Evolutionary conservation across 768 basidiomycete genomes (phyloP), one percentile per base, ranked within the genome.

Genomic region (Lyophyllum decastes): DNA sequence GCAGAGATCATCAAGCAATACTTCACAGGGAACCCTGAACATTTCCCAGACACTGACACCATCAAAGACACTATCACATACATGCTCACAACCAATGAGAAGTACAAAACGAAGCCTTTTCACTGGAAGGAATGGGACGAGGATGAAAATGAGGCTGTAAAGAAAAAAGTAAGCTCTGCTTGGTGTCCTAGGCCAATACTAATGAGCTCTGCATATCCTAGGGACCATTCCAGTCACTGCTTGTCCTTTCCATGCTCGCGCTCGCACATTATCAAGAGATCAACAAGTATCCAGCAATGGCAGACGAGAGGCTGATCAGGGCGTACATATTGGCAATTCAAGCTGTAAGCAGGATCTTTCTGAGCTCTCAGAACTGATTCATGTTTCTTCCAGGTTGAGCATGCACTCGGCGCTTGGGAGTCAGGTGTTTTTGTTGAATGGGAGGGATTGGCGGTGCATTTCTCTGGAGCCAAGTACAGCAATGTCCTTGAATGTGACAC

Each of bases 71-170:
- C 50, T 10, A 21, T 52, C 9, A 5, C 8, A 3, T 52, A 38
- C 22, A 46, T 46, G 22, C 45, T 46, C 22, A 14, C 24, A 24
- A 19, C 35, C 5, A 34, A 34, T 2, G 50, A 41, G 21, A 35
- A 9, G 19, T 11, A 25, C 19, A 35, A 25, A 16, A 52, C 24
- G 21, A 52, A 38, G 35, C 38, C 50, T 9, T 26, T 35, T 25
- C 50, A 52, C n/a, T 52, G 50, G 50, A 52, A 41, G 24, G 22
- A 3, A 26, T 52, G 50, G 50, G 38, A 52, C 10, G 21, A 46
- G 22, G 22, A 25, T 16, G 45, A 46, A 9, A 22, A 46, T 10
- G 45, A 22, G 25, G 14, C 6, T 1, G 14, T 46, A 4, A 19
- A 22, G 22, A 46, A 46, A 26, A 46, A 46, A 22, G 45, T 46